A percentile compares a stretch with the other conserved stretches of the same genome.
Evolutionary conservation across 345 rosid genomes (phyloP).

Genomic region (Viola odorata): DNA sequence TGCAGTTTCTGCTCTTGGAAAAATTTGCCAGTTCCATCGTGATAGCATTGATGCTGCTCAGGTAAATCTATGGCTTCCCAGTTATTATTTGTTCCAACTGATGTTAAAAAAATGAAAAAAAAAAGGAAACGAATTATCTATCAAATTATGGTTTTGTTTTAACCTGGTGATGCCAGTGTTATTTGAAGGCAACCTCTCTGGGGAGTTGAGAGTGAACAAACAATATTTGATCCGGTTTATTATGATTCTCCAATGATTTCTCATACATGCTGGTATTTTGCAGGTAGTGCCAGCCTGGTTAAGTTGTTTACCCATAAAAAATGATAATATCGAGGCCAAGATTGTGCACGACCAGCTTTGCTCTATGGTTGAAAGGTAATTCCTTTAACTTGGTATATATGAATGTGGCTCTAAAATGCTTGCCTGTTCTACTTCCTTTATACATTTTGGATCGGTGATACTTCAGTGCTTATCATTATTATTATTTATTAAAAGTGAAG

Average conservation of each 20-base stretch:
- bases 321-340: conserved; percentile 95
- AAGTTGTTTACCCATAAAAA: conserved; percentile 88
- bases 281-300: conserved; percentile 98
- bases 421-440: neutral
- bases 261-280: conserved; percentile 4
- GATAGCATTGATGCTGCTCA: conserved; percentile 83
- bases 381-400: no score
- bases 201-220: neutral
- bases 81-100: no score
- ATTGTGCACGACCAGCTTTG: conserved; percentile 96
- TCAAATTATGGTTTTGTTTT: no score
- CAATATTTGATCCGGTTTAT: no score
- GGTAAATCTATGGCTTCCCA: conserved; percentile 32
- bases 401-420: neutral
- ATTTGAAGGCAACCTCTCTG: no score
- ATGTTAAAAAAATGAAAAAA: no score
- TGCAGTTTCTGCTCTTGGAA: conserved; percentile 98
- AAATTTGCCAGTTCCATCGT: conserved; percentile 88
- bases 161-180: no score
- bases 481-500: neutral
- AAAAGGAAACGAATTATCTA: no score
- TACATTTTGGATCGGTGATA: neutral
- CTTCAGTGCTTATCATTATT: conserved; percentile 4
- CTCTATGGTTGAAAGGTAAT: conserved; percentile 91
- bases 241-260: neutral